Percentiles rank a stretch among this genome's conserved stretches.
Conservation (phyloP, 2,329 filamentous ascomycete genomes). For the Colletotrichum higginsianum region DNA sequence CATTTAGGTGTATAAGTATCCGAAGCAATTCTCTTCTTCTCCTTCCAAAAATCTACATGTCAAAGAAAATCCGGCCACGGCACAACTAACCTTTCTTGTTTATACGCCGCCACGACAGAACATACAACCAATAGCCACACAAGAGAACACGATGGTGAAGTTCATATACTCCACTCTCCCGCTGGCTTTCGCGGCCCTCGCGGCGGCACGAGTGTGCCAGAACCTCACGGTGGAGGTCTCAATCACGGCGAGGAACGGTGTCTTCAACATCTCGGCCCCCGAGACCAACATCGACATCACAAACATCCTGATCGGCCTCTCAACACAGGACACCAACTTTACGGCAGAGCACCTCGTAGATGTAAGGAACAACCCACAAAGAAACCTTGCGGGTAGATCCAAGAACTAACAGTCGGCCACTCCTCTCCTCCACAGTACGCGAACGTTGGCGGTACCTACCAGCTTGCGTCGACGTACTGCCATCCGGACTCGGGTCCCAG, state of each 20-base stretch:
- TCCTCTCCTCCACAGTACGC: slow-evolving; percentile 55
- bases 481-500: slow-evolving; percentile 63
- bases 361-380: slow-evolving; percentile 48
- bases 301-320: slow-evolving; percentile 67
- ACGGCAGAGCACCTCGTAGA: slow-evolving; percentile 60
- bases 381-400: too few species aligned
- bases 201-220: slow-evolving; percentile 55
- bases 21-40: background rate
- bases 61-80: background rate
- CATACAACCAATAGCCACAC: background rate
- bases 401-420: background rate
- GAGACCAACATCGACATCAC: slow-evolving; percentile 70
- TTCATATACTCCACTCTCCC: slow-evolving; percentile 35
- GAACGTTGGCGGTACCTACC: slow-evolving; percentile 67
- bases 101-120: background rate
- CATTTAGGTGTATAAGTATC: background rate
- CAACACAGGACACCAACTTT: slow-evolving; percentile 66
- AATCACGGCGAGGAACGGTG: slow-evolving; percentile 67
- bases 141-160: slow-evolving; percentile 45
- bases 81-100: background rate
- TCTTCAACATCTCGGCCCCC: slow-evolving; percentile 66
- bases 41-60: too few species aligned
- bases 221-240: slow-evolving; percentile 71
- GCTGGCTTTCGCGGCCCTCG: slow-evolving; percentile 47
- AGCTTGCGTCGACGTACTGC: slow-evolving; percentile 74